Conservation (phyloP, 1,139 yeast genomes). For the Lodderomyces margitis region DNA sequence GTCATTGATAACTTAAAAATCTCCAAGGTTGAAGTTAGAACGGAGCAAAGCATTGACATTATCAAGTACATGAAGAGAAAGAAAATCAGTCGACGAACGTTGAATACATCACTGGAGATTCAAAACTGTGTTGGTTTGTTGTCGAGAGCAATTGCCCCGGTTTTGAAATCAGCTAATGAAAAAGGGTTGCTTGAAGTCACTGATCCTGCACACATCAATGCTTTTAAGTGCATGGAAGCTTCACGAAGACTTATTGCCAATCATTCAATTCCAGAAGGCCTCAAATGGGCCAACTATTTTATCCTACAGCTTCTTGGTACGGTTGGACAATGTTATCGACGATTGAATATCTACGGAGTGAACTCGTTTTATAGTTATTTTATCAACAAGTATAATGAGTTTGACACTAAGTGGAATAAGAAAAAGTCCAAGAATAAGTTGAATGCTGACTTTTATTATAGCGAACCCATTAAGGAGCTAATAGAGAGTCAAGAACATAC, state of each 20-base stretch:
- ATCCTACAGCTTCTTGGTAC: conserved; percentile 61
- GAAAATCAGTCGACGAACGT: conserved; percentile 56
- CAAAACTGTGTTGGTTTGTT: conserved; percentile 45
- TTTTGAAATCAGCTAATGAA: conserved; percentile 61
- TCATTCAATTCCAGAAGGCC: conserved; percentile 57
- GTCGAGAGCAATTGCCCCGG: conserved; percentile 59
- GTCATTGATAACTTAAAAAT: conserved; percentile 72
- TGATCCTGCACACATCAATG: conserved; percentile 67
- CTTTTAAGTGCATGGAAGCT: conserved; percentile 70
- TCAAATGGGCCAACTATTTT: conserved; percentile 68
- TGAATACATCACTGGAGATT: conserved; percentile 54
- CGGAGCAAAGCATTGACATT: conserved; percentile 85
- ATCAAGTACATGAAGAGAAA: conserved; percentile 73
- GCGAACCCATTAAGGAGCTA: conserved; percentile 46
- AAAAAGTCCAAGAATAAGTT: conserved; percentile 55
- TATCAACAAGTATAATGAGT: conserved; percentile 55
- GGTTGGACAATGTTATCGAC: conserved; percentile 69
- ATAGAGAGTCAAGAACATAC: conserved; percentile 44
- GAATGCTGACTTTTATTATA: conserved; percentile 58
- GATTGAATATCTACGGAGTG: conserved; percentile 80
- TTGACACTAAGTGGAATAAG: conserved; percentile 52
- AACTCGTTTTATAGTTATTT: conserved; percentile 70
- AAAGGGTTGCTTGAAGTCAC: conserved; percentile 59
- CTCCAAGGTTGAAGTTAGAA: conserved; percentile 78
- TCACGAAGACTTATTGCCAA: conserved; percentile 55